Base-by-base conservation (phyloP, 179 eudicot species). In the Corrigiola litoralis region DNA sequence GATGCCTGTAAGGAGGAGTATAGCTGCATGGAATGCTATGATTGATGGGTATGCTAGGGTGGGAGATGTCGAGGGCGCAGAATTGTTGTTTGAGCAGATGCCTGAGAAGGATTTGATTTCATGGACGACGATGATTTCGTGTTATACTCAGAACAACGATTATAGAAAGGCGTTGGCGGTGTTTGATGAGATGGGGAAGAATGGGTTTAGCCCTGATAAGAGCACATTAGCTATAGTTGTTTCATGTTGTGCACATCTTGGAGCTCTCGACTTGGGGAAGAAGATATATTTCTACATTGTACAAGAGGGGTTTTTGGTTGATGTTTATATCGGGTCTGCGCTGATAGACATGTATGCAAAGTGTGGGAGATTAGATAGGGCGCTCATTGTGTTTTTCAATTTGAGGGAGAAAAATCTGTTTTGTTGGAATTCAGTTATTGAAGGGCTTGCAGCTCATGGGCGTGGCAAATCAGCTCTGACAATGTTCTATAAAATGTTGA, bases 311-410 rank as follows among this genome's bases (percentile, higher is more conserved):
- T 61, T 76, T 67, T 48, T 32, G 62, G 52, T 86, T 55, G 95
- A 84, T 70, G 87, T 80, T 54, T 80, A 83, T 48, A 65, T 88
- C 14, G 95, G 95, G 4, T 88, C 89, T 42, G 77, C 95, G 14
- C 52, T 86, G 75, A 73, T 86, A 68, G 95, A 88, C 65, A 88
- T 88, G 95, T 88, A 88, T 75, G 85, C 87, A n/a, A 88, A 88
- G 61, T 86, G 91, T 41, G 91, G 91, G 65, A 64, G 65, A 38
- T 69, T 88, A 75, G 90, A 88, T 25, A 77, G 82, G 67, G 63
- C 92, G 0, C 78, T 86, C 4, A 50, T 86, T 1, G 82, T 88
- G 67, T 88, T 88, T 75, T 75, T 72, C 67, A 88, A 88, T 33
- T 72, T 88, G 34, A 71, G 33, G 42, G 87, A 84, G 64, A 88